Percentiles rank a stretch among this genome's conserved stretches.
Evolutionary conservation across 208 protist genomes (phyloP).

Genomic region (Trypanosoma scelopori): DNA sequence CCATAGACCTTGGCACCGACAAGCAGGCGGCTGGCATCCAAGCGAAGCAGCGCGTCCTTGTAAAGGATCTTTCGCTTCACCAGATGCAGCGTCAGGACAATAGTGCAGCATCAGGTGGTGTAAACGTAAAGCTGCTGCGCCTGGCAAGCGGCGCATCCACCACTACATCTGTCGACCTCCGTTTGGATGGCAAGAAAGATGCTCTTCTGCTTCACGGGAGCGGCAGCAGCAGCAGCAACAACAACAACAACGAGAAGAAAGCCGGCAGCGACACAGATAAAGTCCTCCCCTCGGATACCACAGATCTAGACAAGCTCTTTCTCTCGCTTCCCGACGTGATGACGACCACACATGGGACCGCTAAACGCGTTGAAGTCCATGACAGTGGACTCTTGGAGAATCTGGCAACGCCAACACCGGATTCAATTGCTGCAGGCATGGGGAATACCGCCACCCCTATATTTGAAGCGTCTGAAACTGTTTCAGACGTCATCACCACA

Average conservation of each 20-base stretch:
- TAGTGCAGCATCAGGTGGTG: slow-evolving; percentile 7
- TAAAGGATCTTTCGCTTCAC: slow-evolving; percentile 48
- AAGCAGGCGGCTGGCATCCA: slow-evolving; percentile 64
- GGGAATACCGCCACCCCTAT: too few relatives aligned
- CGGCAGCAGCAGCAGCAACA: slow-evolving; percentile 1
- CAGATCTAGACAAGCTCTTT: slow-evolving; percentile 47
- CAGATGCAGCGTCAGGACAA: background rate
- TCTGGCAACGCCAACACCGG: slow-evolving; percentile 16
- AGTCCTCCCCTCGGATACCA: background rate
- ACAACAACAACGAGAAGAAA: background rate
- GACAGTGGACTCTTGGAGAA: slow-evolving; percentile 17
- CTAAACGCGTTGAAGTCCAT: background rate
- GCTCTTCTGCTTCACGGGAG: background rate
- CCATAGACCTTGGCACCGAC: slow-evolving; percentile 71
- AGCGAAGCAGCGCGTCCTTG: slow-evolving; percentile 55
- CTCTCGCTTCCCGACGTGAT: slow-evolving; percentile 33
- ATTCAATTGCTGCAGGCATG: background rate
- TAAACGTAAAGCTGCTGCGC: slow-evolving; percentile 23
- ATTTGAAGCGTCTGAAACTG: too few relatives aligned
- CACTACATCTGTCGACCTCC: background rate
- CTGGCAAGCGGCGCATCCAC: slow-evolving; percentile 9
- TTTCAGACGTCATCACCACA: background rate
- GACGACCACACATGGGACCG: background rate
- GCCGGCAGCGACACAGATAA: background rate
- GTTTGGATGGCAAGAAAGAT: slow-evolving; percentile 12